Evolutionary conservation across 2,329 filamentous ascomycete genomes (phyloP).

Genomic region (Sporothrix inflata): DNA sequence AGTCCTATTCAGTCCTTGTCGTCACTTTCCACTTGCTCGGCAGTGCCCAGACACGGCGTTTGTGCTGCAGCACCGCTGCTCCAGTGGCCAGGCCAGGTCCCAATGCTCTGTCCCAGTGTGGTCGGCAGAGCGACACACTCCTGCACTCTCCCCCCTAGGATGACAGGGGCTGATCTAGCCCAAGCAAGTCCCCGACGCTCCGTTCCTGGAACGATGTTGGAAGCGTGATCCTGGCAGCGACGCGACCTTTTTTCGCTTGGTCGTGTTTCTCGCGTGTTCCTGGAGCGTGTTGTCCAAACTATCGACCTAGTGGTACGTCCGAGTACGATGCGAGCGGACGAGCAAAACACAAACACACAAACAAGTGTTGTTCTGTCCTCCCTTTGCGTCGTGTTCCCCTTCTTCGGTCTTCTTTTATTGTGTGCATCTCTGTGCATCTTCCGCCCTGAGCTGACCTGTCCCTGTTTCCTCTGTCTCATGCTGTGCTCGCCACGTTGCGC

Average conservation of each 20-base stretch:
- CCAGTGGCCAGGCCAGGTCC: background rate
- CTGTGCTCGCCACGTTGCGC: constrained; percentile 24
- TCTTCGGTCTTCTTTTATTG: background rate
- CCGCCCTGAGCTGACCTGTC: background rate
- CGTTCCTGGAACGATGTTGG: background rate
- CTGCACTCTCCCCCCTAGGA: background rate
- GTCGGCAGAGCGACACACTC: constrained; percentile 22
- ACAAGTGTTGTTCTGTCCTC: background rate
- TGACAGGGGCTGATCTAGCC: background rate
- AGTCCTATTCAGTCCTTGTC: background rate
- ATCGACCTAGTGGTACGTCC: background rate
- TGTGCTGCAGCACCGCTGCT: background rate
- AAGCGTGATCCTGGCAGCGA: constrained; percentile 5
- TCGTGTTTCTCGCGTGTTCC: constrained; percentile 22
- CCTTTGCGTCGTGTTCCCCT: background rate
- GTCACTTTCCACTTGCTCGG: background rate
- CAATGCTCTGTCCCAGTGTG: background rate
- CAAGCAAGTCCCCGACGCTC: background rate
- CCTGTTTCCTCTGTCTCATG: constrained; percentile 20
- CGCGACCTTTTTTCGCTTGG: background rate
- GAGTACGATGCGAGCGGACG: background rate
- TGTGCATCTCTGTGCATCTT: constrained; percentile 1
- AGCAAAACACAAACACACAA: background rate
- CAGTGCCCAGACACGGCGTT: constrained; percentile 4
- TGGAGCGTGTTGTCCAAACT: constrained; percentile 10